Percentiles rank a stretch among this genome's conserved stretches.
Evolutionary conservation across 495 filamentous ascomycete genomes (phyloP).

Genomic region (Hyaloscypha variabilis): DNA sequence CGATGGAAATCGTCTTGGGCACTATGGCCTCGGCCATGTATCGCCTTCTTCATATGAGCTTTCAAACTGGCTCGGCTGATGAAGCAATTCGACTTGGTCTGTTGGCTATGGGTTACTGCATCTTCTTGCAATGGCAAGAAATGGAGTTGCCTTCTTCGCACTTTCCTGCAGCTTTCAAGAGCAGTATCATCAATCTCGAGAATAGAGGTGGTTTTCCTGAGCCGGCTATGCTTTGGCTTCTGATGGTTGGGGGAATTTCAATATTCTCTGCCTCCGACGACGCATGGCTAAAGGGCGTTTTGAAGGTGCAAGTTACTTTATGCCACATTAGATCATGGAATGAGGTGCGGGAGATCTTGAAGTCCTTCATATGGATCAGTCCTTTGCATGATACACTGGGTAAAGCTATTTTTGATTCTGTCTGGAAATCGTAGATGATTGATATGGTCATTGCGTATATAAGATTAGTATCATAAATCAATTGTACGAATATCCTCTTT

Average conservation of each 20-base stretch:
- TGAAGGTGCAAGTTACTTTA: neutral
- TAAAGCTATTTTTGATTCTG: constrained; percentile 7
- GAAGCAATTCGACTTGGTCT: constrained; percentile 7
- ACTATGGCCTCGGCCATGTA: constrained; percentile 8
- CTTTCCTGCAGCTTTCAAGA: neutral
- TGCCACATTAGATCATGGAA: constrained; percentile 1
- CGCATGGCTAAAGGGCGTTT: neutral
- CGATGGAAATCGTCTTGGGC: neutral
- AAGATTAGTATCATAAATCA: no score
- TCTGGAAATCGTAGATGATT: neutral
- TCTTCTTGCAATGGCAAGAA: constrained; percentile 4
- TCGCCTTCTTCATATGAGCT: neutral
- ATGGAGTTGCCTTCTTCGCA: neutral
- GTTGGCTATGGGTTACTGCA: neutral
- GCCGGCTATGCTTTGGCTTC: constrained; percentile 8
- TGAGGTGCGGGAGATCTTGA: neutral
- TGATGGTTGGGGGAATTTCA: constrained; percentile 8
- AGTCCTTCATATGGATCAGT: constrained; percentile 10
- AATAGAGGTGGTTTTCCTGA: neutral
- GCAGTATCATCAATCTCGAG: neutral
- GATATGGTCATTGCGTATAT: no score
- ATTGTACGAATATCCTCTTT: no score
- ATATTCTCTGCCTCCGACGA: neutral
- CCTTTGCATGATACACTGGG: neutral
- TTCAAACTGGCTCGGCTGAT: neutral